Conservation (phyloP, 2,329 filamentous ascomycete genomes). For the Aspergillus oerlinghausenensis region DNA sequence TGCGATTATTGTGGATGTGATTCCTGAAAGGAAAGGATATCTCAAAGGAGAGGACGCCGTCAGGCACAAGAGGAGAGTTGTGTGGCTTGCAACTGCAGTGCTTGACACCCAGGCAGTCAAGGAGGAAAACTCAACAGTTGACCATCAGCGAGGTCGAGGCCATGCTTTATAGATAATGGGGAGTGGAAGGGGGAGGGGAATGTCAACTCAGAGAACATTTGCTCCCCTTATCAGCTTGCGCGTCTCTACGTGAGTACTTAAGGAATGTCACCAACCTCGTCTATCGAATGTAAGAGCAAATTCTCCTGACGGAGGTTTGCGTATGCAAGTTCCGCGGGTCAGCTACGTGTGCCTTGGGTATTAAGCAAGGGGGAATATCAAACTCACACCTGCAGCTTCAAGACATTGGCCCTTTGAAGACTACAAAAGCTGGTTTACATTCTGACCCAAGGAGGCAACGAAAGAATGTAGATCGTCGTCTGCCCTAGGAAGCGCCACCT, state of each 20-base stretch:
- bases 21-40: conserved; percentile 7
- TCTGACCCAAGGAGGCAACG: not conserved
- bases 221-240: not conserved
- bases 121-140: not conserved
- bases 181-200: not conserved
- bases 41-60: conserved; percentile 14
- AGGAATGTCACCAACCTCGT: not conserved
- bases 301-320: not conserved
- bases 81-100: not conserved
- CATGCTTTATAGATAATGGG: not conserved
- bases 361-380: not conserved
- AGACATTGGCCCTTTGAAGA: not conserved
- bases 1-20: conserved; percentile 4
- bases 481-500: not conserved
- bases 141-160: not conserved
- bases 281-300: not conserved
- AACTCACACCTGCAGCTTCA: not conserved
- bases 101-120: not conserved
- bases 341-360: conserved; percentile 1
- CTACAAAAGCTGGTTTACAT: not conserved
- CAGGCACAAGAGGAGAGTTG: conserved; percentile 1
- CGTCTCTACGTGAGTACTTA: not conserved
- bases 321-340: not conserved
- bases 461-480: not conserved
- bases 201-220: not conserved